phyloP scores from a whole-genome alignment of 805 yeast genomes.

The Cyberlindnera meyerae region DNA sequence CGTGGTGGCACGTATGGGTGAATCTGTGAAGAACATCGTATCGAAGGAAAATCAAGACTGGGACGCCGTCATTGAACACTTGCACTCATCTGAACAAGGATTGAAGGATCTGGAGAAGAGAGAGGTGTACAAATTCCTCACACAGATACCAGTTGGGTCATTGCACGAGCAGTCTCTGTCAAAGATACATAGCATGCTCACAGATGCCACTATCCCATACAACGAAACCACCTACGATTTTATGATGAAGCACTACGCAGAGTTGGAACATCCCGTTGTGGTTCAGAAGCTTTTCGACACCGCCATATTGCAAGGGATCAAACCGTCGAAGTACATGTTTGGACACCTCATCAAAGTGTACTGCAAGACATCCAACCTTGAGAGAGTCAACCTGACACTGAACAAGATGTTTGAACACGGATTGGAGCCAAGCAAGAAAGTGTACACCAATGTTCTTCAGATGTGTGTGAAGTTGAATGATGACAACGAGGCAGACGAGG shows the following conservation, averaged over 20 bases:
- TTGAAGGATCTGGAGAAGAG: conserved; percentile 27
- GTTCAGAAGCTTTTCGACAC: conserved; percentile 32
- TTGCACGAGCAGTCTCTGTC: conserved; percentile 27
- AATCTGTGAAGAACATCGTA: conserved; percentile 36
- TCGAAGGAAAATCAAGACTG: conserved; percentile 40
- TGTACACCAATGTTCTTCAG: conserved; percentile 56
- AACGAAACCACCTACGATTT: conserved; percentile 31
- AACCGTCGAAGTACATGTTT: conserved; percentile 33
- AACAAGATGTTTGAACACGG: conserved; percentile 24
- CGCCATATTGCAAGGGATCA: conserved; percentile 22
- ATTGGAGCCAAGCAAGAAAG: conserved; percentile 37
- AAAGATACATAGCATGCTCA: conserved; percentile 28
- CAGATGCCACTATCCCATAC: conserved; percentile 26
- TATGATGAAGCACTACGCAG: conserved; percentile 33
- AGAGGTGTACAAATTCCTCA: conserved; percentile 33
- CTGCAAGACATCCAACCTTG: conserved; percentile 29
- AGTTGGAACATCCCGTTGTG: conserved; percentile 21
- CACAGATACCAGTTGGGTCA: conserved; percentile 33
- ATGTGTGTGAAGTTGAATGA: conserved; percentile 51
- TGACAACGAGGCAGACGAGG: conserved; percentile 57
- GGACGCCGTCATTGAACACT: conserved; percentile 29
- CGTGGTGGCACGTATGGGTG: conserved; percentile 36
- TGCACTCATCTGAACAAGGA: conserved; percentile 28
- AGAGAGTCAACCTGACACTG: conserved; percentile 19
- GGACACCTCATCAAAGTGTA: conserved; percentile 39